Evolutionary conservation across 164 flowering plant species (phyloP).

Genomic region (Echeveria elegans): DNA sequence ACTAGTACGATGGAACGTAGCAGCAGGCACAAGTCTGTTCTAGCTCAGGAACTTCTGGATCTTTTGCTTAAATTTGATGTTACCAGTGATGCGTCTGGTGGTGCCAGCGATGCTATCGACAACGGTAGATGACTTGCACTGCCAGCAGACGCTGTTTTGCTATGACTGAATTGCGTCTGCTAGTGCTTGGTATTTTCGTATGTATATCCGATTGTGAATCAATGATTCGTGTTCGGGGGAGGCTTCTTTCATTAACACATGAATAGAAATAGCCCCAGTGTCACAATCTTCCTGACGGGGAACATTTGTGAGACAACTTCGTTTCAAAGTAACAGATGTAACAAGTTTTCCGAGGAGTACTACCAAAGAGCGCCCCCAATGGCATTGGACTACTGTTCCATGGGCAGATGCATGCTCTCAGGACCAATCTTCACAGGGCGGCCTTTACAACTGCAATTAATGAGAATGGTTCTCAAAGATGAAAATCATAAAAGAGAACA

Average conservation of each 20-base stretch:
- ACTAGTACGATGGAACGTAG: background rate
- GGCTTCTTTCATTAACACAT: background rate
- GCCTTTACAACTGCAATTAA: no score
- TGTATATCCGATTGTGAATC: background rate
- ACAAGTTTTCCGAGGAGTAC: no score
- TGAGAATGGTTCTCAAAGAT: no score
- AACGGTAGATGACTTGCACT: background rate
- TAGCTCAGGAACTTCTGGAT: constrained; percentile 3
- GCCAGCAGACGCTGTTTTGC: background rate
- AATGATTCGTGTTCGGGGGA: background rate
- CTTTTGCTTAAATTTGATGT: constrained; percentile 5
- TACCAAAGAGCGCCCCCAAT: no score
- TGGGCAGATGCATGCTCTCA: no score
- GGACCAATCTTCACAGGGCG: no score
- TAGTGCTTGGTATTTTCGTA: background rate
- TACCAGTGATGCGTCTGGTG: constrained; percentile 5
- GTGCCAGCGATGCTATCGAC: background rate
- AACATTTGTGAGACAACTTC: background rate
- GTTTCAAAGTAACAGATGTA: background rate
- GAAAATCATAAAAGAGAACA: no score
- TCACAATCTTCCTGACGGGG: background rate
- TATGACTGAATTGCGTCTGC: background rate
- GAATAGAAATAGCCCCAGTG: background rate
- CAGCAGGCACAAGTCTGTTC: background rate
- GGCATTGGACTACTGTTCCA: no score